phyloP scores from a whole-genome alignment of 2,329 filamentous ascomycete genomes.

The Pyrenochaeta sp. region DNA sequence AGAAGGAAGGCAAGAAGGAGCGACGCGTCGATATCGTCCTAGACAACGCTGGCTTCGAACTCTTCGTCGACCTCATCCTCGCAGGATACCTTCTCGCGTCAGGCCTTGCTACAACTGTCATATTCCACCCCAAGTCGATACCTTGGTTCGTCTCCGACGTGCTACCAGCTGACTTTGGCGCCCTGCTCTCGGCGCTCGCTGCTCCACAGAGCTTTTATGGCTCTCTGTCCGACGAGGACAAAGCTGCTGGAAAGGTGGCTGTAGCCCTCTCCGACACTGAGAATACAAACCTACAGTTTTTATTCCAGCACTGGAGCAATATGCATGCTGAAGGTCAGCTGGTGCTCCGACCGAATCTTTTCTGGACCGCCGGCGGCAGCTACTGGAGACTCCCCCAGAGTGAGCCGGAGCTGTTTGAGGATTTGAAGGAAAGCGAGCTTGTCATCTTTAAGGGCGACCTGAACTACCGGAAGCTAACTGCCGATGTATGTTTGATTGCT shows the following conservation, averaged over 20 bases:
- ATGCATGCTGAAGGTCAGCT: constrained; percentile 87
- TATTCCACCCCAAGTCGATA: constrained; percentile 92
- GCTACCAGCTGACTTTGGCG: constrained; percentile 81
- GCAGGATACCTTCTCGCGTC: constrained; percentile 88
- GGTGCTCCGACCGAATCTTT: constrained; percentile 81
- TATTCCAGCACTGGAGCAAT: constrained; percentile 82
- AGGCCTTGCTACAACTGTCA: constrained; percentile 83
- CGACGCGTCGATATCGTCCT: constrained; percentile 91
- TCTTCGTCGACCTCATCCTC: constrained; percentile 93
- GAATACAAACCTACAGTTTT: constrained; percentile 70
- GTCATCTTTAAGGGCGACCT: constrained; percentile 97
- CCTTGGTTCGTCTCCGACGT: constrained; percentile 99
- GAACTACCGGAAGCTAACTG: constrained; percentile 93
- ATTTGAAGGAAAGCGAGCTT: constrained; percentile 83
- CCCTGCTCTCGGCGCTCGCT: constrained; percentile 82
- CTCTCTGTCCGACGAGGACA: constrained; percentile 72
- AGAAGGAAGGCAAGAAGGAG: constrained; percentile 68
- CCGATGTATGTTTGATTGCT: constrained; percentile 72
- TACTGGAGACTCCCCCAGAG: constrained; percentile 85
- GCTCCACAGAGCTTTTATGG: constrained; percentile 82
- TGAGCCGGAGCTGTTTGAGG: constrained; percentile 73
- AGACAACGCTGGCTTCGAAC: constrained; percentile 96
- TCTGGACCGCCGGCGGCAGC: constrained; percentile 89
- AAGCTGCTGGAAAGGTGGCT: constrained; percentile 63
- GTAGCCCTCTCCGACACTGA: constrained; percentile 73